A percentile compares a stretch with the other conserved stretches of the same genome.
Evolutionary conservation across 2,329 filamentous ascomycete genomes (phyloP).

Genomic region (Fusarium sulawesiense): DNA sequence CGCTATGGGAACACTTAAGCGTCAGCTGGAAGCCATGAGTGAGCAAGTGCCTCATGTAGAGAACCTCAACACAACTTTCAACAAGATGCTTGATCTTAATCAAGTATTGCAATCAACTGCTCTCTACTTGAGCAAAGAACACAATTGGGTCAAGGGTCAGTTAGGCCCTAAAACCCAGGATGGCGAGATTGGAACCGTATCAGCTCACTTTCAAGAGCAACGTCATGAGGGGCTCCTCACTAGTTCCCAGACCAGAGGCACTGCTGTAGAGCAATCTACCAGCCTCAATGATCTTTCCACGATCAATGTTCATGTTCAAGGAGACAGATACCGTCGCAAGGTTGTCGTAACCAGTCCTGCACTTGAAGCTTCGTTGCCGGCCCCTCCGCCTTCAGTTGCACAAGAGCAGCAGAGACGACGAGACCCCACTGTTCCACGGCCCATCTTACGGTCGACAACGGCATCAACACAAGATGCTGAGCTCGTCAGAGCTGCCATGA

Average conservation of each 20-base stretch:
- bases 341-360: conserved; percentile 51
- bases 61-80: conserved; percentile 40
- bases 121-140: conserved; percentile 46
- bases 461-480: conserved; percentile 20
- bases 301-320: conserved; percentile 1
- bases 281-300: not conserved
- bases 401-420: conserved; percentile 54
- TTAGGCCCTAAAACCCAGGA: conserved; percentile 17
- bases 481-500: conserved; percentile 5
- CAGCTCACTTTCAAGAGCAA: not conserved
- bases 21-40: conserved; percentile 42
- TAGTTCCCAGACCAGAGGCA: not conserved
- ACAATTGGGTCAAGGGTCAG: conserved; percentile 46
- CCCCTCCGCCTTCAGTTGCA: conserved; percentile 48
- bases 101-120: conserved; percentile 47
- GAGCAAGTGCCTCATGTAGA: conserved; percentile 43
- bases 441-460: conserved; percentile 50
- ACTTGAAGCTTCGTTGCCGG: conserved; percentile 34
- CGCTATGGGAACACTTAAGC: conserved; percentile 42
- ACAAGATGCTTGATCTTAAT: conserved; percentile 45
- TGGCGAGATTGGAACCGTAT: not conserved
- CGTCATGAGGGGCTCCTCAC: not conserved
- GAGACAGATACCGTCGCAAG: conserved; percentile 40
- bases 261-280: not conserved
- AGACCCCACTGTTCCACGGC: conserved; percentile 45